Evolutionary conservation across 345 rosid species (phyloP).

Genomic region (Kandelia obovata): DNA sequence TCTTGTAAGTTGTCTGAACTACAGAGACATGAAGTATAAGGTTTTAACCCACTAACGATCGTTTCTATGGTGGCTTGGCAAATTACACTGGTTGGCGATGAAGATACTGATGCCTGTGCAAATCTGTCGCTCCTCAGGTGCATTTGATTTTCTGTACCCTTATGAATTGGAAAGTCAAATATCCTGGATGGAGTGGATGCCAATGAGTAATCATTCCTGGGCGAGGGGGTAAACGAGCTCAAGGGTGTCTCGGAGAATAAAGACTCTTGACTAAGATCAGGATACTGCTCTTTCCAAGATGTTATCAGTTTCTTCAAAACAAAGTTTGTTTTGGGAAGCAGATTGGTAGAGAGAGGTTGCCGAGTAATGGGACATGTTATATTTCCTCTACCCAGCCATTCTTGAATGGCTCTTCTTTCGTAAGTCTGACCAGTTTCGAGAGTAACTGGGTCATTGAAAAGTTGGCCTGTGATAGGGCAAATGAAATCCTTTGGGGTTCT

Average conservation of each 20-base stretch:
- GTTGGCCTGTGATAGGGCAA: slow-evolving; percentile 61
- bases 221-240: slow-evolving; percentile 33
- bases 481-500: slow-evolving; percentile 69
- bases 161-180: slow-evolving; percentile 13
- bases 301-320: slow-evolving; percentile 61
- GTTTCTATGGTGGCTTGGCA: slow-evolving; percentile 53
- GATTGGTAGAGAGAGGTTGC: slow-evolving; percentile 39
- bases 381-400: slow-evolving; percentile 63
- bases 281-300: slow-evolving; percentile 64
- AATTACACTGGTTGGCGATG: slow-evolving; percentile 63
- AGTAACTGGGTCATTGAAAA: slow-evolving; percentile 60
- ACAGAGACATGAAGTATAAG: slow-evolving; percentile 49
- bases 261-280: slow-evolving; percentile 59
- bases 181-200: slow-evolving; percentile 23
- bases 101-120: slow-evolving; percentile 21
- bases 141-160: slow-evolving; percentile 21
- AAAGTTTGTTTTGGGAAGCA: slow-evolving; percentile 64
- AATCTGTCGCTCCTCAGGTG: slow-evolving; percentile 37
- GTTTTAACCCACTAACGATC: slow-evolving; percentile 46
- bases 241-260: slow-evolving; percentile 52
- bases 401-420: slow-evolving; percentile 69
- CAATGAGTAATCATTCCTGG: slow-evolving; percentile 20
- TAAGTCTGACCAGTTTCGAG: slow-evolving; percentile 76
- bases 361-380: slow-evolving; percentile 61
- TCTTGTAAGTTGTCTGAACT: slow-evolving; percentile 57